Evolutionary conservation across 805 yeast species (phyloP), one percentile per base, ranked within the genome.

Genomic region (Ogataea pilisensis): DNA sequence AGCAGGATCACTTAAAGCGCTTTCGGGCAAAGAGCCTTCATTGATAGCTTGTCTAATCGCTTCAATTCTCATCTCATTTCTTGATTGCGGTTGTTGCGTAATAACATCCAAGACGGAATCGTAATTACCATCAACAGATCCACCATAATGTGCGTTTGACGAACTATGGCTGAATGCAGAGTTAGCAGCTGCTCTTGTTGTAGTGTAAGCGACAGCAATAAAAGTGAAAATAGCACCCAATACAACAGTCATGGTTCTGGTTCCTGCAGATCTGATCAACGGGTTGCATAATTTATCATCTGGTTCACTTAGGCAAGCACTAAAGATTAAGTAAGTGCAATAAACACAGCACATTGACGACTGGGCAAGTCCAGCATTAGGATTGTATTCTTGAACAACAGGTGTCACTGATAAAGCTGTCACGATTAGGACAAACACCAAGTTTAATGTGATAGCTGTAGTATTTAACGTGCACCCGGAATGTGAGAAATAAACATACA

Each of bases 351-450:
- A 98, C 90, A 95, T 90, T 13, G 96, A 89, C 9, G 95, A 75
- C 67, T 93, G 99, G 3, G 99, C 97, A 37, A 93, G 69, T 2
- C 99, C 99, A 2, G 96, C 95, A 51, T 85, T 86, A 5, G 98
- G 95, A 62, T 95, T 95, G 55, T 75, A 79, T 58, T 88, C 97
- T 63, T 93, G 98, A 17, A 93, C 82, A 20, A 73, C 75, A 29
- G 95, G 95, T 53, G 85, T 77, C 31, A 95, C 74, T 0, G 96
- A 85, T 42, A 89, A 60, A 0, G 66, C 75, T 0, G 96, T 78
- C 2, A 84, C 79, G 4, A 83, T 53, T 8, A 86, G 28, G 1
- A 82, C 72, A 33, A 90, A 65, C 2, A 88, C 55, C 42, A 90
- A 50, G 60, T 93, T 95, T 44, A 89, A 61, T 1, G 87, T 73